Evolutionary conservation across 2,329 filamentous ascomycete species (phyloP).

Genomic region (Trichoderma atrobrunneum): DNA sequence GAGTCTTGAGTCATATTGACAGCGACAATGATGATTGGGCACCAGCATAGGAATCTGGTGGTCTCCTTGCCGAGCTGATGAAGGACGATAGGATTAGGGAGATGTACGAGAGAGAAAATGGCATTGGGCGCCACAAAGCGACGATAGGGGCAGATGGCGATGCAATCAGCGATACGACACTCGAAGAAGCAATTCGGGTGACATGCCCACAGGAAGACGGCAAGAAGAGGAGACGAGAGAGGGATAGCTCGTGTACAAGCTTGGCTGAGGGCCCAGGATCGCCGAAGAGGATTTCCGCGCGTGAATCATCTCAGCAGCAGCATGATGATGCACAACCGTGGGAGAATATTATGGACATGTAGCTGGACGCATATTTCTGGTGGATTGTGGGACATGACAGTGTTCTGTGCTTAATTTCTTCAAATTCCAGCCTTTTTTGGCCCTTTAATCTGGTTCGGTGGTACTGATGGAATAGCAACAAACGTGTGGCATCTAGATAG

Average conservation of each 20-base stretch:
- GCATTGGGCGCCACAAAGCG: not conserved
- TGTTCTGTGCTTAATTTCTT: not conserved
- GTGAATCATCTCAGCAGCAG: not conserved
- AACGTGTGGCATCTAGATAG: not conserved
- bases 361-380: not conserved
- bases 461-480: not conserved
- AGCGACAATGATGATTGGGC: not conserved
- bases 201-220: not conserved
- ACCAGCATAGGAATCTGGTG: not conserved
- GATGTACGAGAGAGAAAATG: not conserved
- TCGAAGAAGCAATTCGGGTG: not conserved
- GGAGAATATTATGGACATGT: not conserved
- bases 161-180: not conserved
- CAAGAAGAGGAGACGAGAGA: not conserved
- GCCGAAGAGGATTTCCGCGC: not conserved
- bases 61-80: not conserved
- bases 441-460: not conserved
- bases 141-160: not conserved
- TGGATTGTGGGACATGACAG: not conserved
- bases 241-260: not conserved
- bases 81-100: not conserved
- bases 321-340: not conserved
- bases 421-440: not conserved
- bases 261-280: not conserved
- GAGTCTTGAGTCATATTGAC: rapidly evolving